Conservation (phyloP, 768 basidiomycete genomes). For the Hypholoma fasciculare region DNA sequence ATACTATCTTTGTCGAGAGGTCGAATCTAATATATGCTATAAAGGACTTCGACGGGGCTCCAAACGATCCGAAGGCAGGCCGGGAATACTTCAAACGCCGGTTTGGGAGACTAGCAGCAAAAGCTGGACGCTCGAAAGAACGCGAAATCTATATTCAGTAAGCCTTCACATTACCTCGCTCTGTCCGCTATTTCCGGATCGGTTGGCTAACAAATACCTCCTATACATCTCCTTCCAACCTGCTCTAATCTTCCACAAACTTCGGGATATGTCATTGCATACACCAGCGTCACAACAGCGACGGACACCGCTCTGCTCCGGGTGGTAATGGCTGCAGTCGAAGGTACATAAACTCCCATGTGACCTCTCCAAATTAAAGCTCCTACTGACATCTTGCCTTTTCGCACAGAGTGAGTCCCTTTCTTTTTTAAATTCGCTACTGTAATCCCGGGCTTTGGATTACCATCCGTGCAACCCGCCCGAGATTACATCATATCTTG, state of each 20-base stretch:
- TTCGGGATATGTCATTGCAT: background rate
- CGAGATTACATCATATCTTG: constrained; percentile 12
- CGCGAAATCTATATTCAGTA: constrained; percentile 95
- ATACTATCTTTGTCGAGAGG: background rate
- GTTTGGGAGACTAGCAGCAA: constrained; percentile 80
- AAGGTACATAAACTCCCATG: constrained; percentile 62
- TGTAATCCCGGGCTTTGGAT: constrained; percentile 2
- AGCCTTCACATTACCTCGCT: constrained; percentile 26
- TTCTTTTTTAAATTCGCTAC: constrained; percentile 17
- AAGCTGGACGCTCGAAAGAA: constrained; percentile 81
- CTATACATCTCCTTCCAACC: background rate
- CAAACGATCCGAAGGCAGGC: constrained; percentile 70
- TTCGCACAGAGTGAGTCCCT: constrained; percentile 57
- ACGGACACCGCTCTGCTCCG: constrained; percentile 87
- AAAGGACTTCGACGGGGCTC: constrained; percentile 84
- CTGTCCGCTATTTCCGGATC: background rate
- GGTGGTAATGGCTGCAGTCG: constrained; percentile 94
- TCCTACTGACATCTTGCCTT: constrained; percentile 13
- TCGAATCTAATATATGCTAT: constrained; percentile 2
- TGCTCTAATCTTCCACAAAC: background rate
- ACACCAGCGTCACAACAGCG: constrained; percentile 76
- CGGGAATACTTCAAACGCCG: constrained; percentile 90
- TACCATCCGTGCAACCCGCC: constrained; percentile 4
- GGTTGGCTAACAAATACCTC: constrained; percentile 7
- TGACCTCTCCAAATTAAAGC: background rate